Conservation (phyloP, 2,329 filamentous ascomycete species). For the Monilinia polystroma region DNA sequence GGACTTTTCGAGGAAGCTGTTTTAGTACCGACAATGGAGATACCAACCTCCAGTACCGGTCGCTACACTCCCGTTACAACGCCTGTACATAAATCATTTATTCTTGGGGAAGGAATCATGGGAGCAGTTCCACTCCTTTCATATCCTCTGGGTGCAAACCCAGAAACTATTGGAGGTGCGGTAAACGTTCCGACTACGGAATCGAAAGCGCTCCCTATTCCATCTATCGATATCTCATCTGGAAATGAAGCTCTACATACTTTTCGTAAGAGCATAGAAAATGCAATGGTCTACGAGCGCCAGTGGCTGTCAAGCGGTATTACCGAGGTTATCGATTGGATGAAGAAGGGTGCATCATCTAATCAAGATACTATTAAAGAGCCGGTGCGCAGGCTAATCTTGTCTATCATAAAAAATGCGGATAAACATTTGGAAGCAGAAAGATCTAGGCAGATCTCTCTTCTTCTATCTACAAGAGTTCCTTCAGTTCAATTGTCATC, state of each 20-base stretch:
- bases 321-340: constrained; percentile 63
- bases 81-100: constrained; percentile 78
- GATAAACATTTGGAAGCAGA: constrained; percentile 52
- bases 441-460: constrained; percentile 42
- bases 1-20: constrained; percentile 60
- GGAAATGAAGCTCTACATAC: constrained; percentile 63
- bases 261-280: constrained; percentile 67
- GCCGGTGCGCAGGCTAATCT: constrained; percentile 64
- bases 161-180: constrained; percentile 51
- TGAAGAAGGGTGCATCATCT: constrained; percentile 49
- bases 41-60: constrained; percentile 62
- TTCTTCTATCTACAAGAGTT: constrained; percentile 39
- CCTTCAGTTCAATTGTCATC: constrained; percentile 43
- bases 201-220: constrained; percentile 46
- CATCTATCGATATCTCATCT: constrained; percentile 61
- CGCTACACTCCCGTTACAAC: constrained; percentile 68
- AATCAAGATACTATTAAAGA: constrained; percentile 56
- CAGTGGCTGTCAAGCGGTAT: constrained; percentile 74
- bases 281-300: constrained; percentile 70
- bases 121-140: constrained; percentile 58
- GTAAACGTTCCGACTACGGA: constrained; percentile 53
- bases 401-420: constrained; percentile 61
- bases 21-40: constrained; percentile 73
- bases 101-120: constrained; percentile 71
- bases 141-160: constrained; percentile 42